Percentiles rank a stretch among this genome's conserved stretches.
Evolutionary conservation across 2,329 filamentous ascomycete genomes (phyloP).

Genomic region (Botrytis aclada): DNA sequence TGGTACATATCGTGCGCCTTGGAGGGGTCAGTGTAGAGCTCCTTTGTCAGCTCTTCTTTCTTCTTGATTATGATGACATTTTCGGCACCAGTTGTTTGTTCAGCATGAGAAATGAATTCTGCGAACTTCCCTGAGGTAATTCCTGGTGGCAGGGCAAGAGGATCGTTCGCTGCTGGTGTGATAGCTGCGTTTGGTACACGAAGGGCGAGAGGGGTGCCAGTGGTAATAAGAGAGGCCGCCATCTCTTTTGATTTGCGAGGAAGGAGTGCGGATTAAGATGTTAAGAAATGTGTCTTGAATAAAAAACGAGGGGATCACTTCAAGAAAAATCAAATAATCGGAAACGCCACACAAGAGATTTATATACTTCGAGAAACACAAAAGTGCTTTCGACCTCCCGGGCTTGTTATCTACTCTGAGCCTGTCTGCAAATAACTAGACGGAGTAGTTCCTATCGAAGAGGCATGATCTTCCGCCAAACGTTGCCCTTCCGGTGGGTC

Average conservation of each 20-base stretch:
- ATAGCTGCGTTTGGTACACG: not conserved
- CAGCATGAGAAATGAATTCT: conserved; percentile 15
- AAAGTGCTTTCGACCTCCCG: not conserved
- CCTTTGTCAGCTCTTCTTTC: conserved; percentile 19
- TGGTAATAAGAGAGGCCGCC: not conserved
- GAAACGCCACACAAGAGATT: not conserved
- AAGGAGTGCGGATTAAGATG: not conserved
- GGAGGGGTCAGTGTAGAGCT: conserved; percentile 21
- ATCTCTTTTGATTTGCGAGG: not conserved
- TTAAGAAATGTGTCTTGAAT: not conserved
- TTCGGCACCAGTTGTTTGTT: not conserved
- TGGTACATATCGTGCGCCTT: conserved; percentile 40
- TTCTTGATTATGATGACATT: conserved; percentile 21
- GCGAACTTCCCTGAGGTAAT: conserved; percentile 17
- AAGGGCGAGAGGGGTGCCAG: not conserved
- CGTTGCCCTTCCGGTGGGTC: not conserved
- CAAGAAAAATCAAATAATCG: not conserved
- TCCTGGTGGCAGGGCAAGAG: conserved; percentile 22
- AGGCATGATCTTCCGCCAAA: not conserved
- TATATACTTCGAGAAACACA: not conserved
- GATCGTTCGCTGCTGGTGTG: conserved; percentile 7
- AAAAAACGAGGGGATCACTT: not conserved
- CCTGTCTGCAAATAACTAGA: not conserved
- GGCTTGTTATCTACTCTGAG: not conserved
- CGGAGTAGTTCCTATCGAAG: not conserved